These are phyloP conservation scores for Shiraia sp. DNA, from an alignment of 2,329 filamentous ascomycete genomes.

Conservation along the genomic window DNA sequence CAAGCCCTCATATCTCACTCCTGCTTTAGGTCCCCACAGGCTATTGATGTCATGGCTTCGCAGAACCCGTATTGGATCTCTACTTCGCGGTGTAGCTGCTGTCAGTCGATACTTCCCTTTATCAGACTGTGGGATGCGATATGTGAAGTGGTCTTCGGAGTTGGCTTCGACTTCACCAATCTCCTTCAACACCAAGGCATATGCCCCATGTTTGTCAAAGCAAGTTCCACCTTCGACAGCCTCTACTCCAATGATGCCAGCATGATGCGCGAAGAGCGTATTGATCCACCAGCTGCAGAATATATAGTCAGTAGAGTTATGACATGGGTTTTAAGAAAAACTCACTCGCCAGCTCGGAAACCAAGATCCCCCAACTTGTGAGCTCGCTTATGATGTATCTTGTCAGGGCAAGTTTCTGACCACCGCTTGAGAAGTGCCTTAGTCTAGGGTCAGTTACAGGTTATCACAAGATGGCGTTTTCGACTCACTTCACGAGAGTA, in stretches of 20 bases:
- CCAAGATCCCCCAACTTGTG: constrained; percentile 48
- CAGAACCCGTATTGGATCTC: constrained; percentile 50
- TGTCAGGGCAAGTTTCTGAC: constrained; percentile 35
- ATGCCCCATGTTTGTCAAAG: constrained; percentile 48
- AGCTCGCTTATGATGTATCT: constrained; percentile 32
- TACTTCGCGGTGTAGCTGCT: constrained; percentile 44
- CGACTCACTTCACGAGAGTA: constrained; percentile 42
- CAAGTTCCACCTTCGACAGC: constrained; percentile 49
- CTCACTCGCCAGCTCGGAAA: constrained; percentile 53
- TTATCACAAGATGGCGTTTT: neutral
- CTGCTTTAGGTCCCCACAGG: constrained; percentile 52
- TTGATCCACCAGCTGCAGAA: constrained; percentile 56
- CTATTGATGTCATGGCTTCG: constrained; percentile 50
- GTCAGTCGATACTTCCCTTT: constrained; percentile 51
- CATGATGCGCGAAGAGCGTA: constrained; percentile 51
- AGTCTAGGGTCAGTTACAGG: constrained; percentile 1
- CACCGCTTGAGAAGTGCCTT: constrained; percentile 42
- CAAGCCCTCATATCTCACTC: constrained; percentile 55
- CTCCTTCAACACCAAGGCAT: constrained; percentile 50
- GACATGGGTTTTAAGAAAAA: neutral
- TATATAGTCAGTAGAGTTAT: constrained; percentile 5
- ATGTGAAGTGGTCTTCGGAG: constrained; percentile 45
- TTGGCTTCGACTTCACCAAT: constrained; percentile 44
- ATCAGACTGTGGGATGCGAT: constrained; percentile 46
- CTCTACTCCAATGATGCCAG: constrained; percentile 52